phyloP scores from a whole-genome alignment of 768 basidiomycete genomes.

The Mycena indigotica region DNA sequence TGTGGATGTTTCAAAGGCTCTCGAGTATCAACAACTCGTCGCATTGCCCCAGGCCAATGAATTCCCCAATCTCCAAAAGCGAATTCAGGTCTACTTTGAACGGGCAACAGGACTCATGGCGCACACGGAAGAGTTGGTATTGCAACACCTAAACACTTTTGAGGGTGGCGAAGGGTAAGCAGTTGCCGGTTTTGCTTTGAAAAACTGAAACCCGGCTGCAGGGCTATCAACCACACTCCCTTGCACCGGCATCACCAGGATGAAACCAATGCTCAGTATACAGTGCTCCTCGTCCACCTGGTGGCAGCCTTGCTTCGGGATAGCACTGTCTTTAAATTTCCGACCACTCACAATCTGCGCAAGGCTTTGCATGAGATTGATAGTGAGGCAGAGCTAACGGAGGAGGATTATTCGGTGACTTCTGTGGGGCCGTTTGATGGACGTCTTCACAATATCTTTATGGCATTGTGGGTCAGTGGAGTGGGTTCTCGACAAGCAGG shows the following conservation, averaged over 20 bases:
- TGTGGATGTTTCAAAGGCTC: background rate
- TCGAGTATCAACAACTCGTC: background rate
- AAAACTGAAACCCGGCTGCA: background rate
- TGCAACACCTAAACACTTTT: slow-evolving; percentile 19
- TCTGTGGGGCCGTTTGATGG: background rate
- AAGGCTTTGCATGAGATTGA: too few species aligned
- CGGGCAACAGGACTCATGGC: slow-evolving; percentile 8
- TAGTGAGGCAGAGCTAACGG: too few species aligned
- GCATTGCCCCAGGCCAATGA: background rate
- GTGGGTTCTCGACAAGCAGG: background rate
- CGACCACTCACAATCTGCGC: too few species aligned
- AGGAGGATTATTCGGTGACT: too few species aligned
- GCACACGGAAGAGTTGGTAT: slow-evolving; percentile 12
- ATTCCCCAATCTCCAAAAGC: background rate
- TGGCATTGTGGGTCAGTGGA: slow-evolving; percentile 11
- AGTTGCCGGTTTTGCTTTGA: background rate
- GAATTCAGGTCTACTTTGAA: background rate
- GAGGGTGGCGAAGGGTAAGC: slow-evolving; percentile 21
- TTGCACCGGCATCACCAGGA: slow-evolving; percentile 25
- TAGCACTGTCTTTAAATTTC: too few species aligned
- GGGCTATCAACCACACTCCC: slow-evolving; percentile 27
- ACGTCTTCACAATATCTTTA: slow-evolving; percentile 13
- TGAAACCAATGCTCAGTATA: slow-evolving; percentile 18
- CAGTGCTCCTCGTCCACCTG: slow-evolving; percentile 1
- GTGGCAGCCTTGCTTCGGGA: slow-evolving; percentile 19